Percentiles rank a stretch among this genome's conserved stretches.
Conservation (phyloP, 495 filamentous ascomycete species). For the Pyronema omphalodes region DNA sequence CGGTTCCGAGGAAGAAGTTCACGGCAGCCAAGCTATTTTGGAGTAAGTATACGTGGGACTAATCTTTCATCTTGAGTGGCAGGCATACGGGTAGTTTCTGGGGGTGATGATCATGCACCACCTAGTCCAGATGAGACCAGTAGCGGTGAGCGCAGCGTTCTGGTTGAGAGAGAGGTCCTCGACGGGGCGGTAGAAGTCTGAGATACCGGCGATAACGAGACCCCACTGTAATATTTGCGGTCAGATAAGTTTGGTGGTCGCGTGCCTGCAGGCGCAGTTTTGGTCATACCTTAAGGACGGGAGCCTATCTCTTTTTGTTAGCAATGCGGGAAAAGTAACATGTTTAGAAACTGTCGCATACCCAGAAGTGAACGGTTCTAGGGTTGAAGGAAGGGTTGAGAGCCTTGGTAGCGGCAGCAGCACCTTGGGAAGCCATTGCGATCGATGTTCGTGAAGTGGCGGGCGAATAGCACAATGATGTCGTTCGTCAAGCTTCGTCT, state of each 20-base stretch:
- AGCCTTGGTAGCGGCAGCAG: slow-evolving; percentile 20
- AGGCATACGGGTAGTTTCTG: slow-evolving; percentile 61
- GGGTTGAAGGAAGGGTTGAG: slow-evolving; percentile 24
- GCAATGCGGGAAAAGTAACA: slow-evolving; percentile 1
- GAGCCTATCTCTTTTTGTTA: slow-evolving; percentile 35
- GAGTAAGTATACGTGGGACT: neutral
- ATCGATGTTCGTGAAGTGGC: neutral
- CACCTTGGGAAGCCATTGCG: slow-evolving; percentile 3
- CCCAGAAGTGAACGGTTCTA: slow-evolving; percentile 98
- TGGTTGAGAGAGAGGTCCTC: slow-evolving; percentile 81
- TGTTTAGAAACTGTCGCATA: slow-evolving; percentile 26
- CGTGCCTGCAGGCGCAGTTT: neutral
- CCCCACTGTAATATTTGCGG: slow-evolving; percentile 42
- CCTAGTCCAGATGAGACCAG: slow-evolving; percentile 92
- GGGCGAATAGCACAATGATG: too few relatives aligned
- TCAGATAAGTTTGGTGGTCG: neutral
- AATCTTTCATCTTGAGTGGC: neutral
- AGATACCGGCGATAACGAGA: slow-evolving; percentile 76
- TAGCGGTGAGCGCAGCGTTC: slow-evolving; percentile 69
- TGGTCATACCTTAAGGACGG: slow-evolving; percentile 72
- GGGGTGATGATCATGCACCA: slow-evolving; percentile 98
- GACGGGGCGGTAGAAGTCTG: slow-evolving; percentile 82
- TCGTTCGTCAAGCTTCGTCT: neutral
- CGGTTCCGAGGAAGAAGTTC: slow-evolving; percentile 91
- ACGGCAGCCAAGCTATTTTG: slow-evolving; percentile 64